A percentile compares a stretch with the other conserved stretches of the same genome.
Evolutionary conservation across 2,329 filamentous ascomycete genomes (phyloP).

Genomic region (Anthostomella pinea): DNA sequence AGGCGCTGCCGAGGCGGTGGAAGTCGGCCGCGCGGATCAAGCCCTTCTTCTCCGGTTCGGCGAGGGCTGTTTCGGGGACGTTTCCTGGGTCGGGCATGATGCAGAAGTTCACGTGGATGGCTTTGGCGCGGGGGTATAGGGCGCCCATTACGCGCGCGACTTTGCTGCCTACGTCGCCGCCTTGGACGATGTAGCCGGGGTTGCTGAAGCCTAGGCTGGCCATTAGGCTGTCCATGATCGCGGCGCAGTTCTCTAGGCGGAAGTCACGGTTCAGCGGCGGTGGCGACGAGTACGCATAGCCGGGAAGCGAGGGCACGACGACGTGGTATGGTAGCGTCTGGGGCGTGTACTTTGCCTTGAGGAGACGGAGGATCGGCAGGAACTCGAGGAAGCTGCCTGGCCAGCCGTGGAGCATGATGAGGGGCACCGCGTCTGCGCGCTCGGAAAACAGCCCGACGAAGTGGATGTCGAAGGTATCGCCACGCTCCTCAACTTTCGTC

Average conservation of each 20-base stretch:
- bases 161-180: constrained; percentile 53
- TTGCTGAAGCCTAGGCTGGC: constrained; percentile 50
- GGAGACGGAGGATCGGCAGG: constrained; percentile 45
- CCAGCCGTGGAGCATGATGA: constrained; percentile 55
- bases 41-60: too few relatives aligned
- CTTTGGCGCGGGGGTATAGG: too few relatives aligned
- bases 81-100: too few relatives aligned
- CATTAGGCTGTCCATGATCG: constrained; percentile 51
- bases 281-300: constrained; percentile 48
- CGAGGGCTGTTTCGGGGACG: too few relatives aligned
- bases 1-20: constrained; percentile 42
- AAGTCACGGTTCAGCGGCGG: constrained; percentile 47
- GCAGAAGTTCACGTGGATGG: too few relatives aligned
- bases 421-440: constrained; percentile 46
- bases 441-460: constrained; percentile 54
- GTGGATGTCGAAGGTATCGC: constrained; percentile 41
- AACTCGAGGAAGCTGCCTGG: constrained; percentile 55
- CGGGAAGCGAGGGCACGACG: constrained; percentile 53
- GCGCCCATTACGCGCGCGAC: too few relatives aligned
- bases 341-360: constrained; percentile 47
- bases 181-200: constrained; percentile 54
- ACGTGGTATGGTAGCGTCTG: constrained; percentile 54
- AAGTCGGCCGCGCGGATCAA: constrained; percentile 39
- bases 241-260: constrained; percentile 35
- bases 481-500: constrained; percentile 35